Base-by-base conservation (phyloP, 2,329 filamentous ascomycete species). In the Esteya vermicola region DNA sequence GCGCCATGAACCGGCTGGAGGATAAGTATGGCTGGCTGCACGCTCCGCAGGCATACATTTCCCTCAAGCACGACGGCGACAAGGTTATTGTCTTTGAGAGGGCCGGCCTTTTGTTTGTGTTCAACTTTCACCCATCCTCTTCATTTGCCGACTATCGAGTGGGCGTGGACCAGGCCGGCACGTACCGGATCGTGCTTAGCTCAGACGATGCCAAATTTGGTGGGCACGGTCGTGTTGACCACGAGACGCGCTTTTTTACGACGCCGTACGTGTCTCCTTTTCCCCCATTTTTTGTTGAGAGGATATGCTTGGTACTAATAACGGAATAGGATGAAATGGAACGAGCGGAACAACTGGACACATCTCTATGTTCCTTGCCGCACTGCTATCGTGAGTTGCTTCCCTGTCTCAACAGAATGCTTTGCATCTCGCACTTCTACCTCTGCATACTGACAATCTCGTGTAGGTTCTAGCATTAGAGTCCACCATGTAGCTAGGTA, bases 81-180 rank as follows among this genome's bases (percentile, higher is more conserved):
- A 98, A 96, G 64, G 79, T 96, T 33, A 76, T 98, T 48, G 88
- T 94, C 4, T 98, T 95, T 57, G 91, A 98, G 65, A 76, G 91
- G 25, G 91, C 78, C 2, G 88, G 88, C 0, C 64, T 94, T 43
- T 67, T 98, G 10, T 98, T 88, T 68, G 72, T 95, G 51, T 96
- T 98, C 71, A 98, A 98, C 63, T 95, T 96, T 69, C 79, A 96
- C 56, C 78, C 84, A 0, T 75, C 73, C 22, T 64, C 80, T 49
- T 94, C 85, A 59, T 98, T 82, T 61, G 79, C 80, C 10, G 91
- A 96, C 60, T 98, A 95, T 58, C 77, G 89, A 28, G 80, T 98
- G 35, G 91, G 91, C 16, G 70, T 98, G 30, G 85, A 96, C 38
- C 67, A 75, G 18, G 63, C 81, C 4, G 91, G 91, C 30, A 93